Evolutionary conservation across 306 rosid genomes (phyloP).

Genomic region (Fragaria iinumae): DNA sequence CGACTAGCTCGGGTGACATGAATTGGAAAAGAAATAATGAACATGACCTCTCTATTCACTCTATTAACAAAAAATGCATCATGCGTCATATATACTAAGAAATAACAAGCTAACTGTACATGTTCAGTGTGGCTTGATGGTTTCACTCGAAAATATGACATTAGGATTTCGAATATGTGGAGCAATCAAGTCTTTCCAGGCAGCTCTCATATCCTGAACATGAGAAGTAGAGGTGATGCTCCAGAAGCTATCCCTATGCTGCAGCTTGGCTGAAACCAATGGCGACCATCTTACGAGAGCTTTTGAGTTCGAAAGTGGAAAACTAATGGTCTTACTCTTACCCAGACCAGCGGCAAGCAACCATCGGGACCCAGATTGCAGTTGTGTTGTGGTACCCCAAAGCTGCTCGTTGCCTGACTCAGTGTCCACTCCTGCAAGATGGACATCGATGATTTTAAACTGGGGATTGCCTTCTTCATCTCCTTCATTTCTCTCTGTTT

Average conservation of each 20-base stretch:
- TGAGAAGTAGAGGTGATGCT: slow-evolving; percentile 53
- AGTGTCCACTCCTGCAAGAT: slow-evolving; percentile 56
- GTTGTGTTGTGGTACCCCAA: slow-evolving; percentile 61
- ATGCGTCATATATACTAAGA: slow-evolving; percentile 24
- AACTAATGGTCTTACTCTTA: slow-evolving; percentile 29
- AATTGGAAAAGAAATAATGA: neutral
- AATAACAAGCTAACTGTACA: slow-evolving; percentile 9
- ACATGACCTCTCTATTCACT: slow-evolving; percentile 2
- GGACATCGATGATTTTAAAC: slow-evolving; percentile 39
- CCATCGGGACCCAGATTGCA: slow-evolving; percentile 64
- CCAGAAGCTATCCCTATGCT: slow-evolving; percentile 51
- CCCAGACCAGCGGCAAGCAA: slow-evolving; percentile 61
- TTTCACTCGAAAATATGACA: slow-evolving; percentile 46
- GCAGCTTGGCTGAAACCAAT: slow-evolving; percentile 27
- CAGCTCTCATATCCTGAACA: slow-evolving; percentile 22
- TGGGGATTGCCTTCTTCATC: slow-evolving; percentile 15
- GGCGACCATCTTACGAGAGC: slow-evolving; percentile 43
- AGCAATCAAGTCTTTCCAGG: slow-evolving; percentile 21
- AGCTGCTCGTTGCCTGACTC: slow-evolving; percentile 31
- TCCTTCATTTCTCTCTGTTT: slow-evolving; percentile 11
- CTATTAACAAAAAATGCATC: slow-evolving; percentile 16
- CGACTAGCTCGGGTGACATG: neutral
- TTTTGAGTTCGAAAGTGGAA: slow-evolving; percentile 45
- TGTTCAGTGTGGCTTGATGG: slow-evolving; percentile 14
- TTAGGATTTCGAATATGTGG: slow-evolving; percentile 62